Evolutionary conservation across 495 filamentous ascomycete species (phyloP).

Genomic region (Amphirosellinia nigrospora): DNA sequence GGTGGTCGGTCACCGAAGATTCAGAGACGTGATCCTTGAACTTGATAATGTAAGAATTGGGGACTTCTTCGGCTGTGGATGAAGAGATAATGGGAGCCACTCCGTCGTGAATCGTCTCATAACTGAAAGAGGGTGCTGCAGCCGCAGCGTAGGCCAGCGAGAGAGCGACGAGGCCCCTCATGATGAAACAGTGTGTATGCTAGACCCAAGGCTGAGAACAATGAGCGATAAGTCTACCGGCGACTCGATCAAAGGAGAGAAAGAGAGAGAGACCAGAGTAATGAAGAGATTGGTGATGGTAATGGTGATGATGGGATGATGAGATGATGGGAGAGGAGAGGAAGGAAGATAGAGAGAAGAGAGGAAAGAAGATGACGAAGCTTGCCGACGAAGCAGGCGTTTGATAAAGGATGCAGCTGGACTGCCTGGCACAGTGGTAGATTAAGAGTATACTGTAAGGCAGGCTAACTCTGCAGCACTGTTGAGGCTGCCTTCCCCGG

Average conservation of each 20-base stretch:
- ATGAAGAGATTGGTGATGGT: constrained; percentile 41
- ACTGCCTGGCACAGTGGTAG: constrained; percentile 31
- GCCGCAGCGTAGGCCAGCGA: constrained; percentile 69
- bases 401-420: constrained; percentile 30
- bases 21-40: constrained; percentile 94
- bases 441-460: constrained; percentile 41
- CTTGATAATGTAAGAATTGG: constrained; percentile 94
- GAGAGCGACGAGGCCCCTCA: constrained; percentile 76
- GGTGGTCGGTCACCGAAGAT: constrained; percentile 72
- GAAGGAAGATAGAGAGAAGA: constrained; percentile 38
- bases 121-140: constrained; percentile 75
- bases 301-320: constrained; percentile 34
- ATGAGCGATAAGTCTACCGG: constrained; percentile 50
- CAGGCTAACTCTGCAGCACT: constrained; percentile 23
- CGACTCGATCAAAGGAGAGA: constrained; percentile 42
- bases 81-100: constrained; percentile 89
- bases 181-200: constrained; percentile 52
- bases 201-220: constrained; percentile 29
- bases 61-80: constrained; percentile 71
- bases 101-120: constrained; percentile 82
- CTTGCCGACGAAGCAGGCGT: constrained; percentile 36
- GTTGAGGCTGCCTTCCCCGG: constrained; percentile 40
- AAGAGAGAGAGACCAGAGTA: constrained; percentile 36
- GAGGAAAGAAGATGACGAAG: constrained; percentile 40
- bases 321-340: constrained; percentile 53